A percentile compares a stretch with the other conserved stretches of the same genome.
phyloP scores from a whole-genome alignment of 306 rosid genomes.

The Astragalus membranaceus region DNA sequence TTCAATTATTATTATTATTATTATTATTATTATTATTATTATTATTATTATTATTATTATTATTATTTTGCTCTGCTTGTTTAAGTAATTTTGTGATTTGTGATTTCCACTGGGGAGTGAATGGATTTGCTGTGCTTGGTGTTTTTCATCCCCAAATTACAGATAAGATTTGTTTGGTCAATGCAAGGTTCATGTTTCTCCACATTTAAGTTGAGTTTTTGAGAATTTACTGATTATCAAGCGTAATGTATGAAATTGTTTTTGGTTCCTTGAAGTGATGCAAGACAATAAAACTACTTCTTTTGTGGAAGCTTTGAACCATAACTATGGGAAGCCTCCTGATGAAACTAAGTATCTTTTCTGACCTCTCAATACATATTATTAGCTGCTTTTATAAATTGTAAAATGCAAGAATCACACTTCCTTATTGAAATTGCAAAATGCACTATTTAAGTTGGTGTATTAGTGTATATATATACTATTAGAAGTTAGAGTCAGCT shows the following conservation, averaged over 20 bases:
- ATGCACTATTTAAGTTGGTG: too few relatives aligned
- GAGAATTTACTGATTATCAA: background rate
- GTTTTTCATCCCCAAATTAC: conserved; percentile 49
- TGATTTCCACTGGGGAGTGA: too few relatives aligned
- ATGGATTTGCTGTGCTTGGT: too few relatives aligned
- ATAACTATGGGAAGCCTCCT: conserved; percentile 49
- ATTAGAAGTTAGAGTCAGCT: too few relatives aligned
- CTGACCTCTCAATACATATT: background rate
- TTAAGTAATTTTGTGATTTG: too few relatives aligned
- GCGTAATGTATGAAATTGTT: background rate
- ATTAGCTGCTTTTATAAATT: background rate
- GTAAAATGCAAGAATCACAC: too few relatives aligned
- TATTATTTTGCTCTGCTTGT: too few relatives aligned
- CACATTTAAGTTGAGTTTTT: conserved; percentile 4
- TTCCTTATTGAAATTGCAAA: too few relatives aligned
- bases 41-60: too few relatives aligned
- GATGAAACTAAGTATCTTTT: conserved; percentile 43
- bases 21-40: too few relatives aligned
- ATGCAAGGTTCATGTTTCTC: conserved; percentile 29
- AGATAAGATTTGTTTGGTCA: conserved; percentile 65
- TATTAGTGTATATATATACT: too few relatives aligned
- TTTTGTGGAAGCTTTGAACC: conserved; percentile 55
- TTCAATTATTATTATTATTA: too few relatives aligned
- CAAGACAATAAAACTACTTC: conserved; percentile 49
- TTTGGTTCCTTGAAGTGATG: conserved; percentile 45